A percentile compares a stretch with the other conserved stretches of the same genome.
phyloP scores from a whole-genome alignment of 352 stramenopile genomes.

The Pythium utonaiense region DNA sequence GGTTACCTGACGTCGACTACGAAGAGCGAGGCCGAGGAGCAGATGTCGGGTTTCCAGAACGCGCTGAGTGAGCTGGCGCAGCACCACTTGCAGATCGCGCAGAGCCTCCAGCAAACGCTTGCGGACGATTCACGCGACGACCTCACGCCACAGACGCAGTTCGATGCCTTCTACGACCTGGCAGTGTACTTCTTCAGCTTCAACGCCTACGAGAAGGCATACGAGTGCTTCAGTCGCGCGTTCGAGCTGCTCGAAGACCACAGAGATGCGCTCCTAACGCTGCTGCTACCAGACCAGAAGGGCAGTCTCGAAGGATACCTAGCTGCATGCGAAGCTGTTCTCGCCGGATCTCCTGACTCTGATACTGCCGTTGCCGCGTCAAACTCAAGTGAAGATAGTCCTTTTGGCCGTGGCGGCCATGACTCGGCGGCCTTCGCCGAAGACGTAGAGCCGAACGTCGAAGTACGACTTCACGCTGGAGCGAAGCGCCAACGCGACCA shows the following conservation, averaged over 20 bases:
- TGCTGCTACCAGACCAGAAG: conserved; percentile 8
- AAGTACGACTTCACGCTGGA: conserved; percentile 5
- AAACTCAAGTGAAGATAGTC: neutral
- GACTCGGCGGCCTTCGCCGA: neutral
- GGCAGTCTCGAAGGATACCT: conserved; percentile 64
- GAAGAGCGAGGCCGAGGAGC: conserved; percentile 62
- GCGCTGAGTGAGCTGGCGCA: conserved; percentile 61
- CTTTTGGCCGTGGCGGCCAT: neutral
- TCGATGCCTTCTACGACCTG: conserved; percentile 67
- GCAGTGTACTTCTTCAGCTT: conserved; percentile 79
- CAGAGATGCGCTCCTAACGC: neutral
- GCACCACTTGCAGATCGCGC: conserved; percentile 55
- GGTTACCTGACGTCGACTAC: conserved; percentile 67
- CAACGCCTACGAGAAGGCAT: conserved; percentile 66
- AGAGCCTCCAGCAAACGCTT: conserved; percentile 50
- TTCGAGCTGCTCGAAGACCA: conserved; percentile 43
- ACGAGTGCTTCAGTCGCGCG: conserved; percentile 68
- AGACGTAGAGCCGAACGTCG: neutral
- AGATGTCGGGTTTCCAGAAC: conserved; percentile 57
- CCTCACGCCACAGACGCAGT: conserved; percentile 38
- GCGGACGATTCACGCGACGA: conserved; percentile 38
- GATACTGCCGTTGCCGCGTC: conserved; percentile 15
- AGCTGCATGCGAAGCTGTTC: conserved; percentile 59
- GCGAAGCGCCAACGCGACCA: conserved; percentile 39
- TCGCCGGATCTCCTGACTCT: conserved; percentile 28